Conservation (phyloP, 1,284 basidiomycete genomes). For the Moesziomyces sp. region DNA sequence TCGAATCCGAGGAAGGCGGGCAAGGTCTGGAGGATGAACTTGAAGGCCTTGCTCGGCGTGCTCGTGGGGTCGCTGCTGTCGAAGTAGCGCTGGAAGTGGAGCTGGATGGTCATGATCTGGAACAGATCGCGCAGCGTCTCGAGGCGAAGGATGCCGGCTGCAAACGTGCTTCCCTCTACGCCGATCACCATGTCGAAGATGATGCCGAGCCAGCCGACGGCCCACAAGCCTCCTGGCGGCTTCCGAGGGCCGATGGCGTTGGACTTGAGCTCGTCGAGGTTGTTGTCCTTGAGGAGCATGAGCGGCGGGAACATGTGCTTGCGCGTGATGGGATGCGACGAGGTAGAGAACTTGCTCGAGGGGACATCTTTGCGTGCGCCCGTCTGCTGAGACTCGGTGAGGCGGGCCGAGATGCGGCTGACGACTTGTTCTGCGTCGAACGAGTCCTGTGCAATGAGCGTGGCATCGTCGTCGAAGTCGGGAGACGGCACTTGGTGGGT, state of each 20-base stretch:
- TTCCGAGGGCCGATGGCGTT: conserved; percentile 61
- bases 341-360: conserved; percentile 46
- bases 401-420: conserved; percentile 41
- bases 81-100: conserved; percentile 43
- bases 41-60: conserved; percentile 18
- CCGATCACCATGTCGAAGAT: conserved; percentile 61
- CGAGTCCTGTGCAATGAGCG: conserved; percentile 19
- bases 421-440: conserved; percentile 30
- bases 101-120: conserved; percentile 56
- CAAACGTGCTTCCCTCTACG: conserved; percentile 57
- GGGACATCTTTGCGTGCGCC: not conserved
- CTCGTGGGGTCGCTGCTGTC: conserved; percentile 29
- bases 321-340: conserved; percentile 39
- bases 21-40: conserved; percentile 49
- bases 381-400: conserved; percentile 7
- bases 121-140: conserved; percentile 57
- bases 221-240: conserved; percentile 55
- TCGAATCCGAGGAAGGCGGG: conserved; percentile 57
- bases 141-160: conserved; percentile 56
- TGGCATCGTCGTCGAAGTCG: conserved; percentile 29
- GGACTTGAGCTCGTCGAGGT: conserved; percentile 61
- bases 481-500: not conserved
- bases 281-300: conserved; percentile 55
- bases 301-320: conserved; percentile 59
- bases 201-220: conserved; percentile 49